Evolutionary conservation across 2,329 filamentous ascomycete species (phyloP).

Genomic region (Diaporthe destruens): DNA sequence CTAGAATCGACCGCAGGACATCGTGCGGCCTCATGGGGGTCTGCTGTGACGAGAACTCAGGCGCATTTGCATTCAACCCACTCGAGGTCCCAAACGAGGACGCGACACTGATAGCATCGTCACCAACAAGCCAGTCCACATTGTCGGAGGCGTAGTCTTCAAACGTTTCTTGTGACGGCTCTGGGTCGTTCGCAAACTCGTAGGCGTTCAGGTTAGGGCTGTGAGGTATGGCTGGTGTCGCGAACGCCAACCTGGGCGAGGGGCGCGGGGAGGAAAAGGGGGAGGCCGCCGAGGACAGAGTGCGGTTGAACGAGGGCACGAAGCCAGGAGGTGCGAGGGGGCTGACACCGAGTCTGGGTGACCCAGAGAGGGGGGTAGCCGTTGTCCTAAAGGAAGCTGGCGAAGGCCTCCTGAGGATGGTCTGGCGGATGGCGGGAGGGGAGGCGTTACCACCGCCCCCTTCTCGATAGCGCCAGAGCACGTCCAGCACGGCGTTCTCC

Average conservation of each 20-base stretch:
- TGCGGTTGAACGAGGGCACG: slow-evolving; percentile 81
- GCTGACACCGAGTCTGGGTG: slow-evolving; percentile 83
- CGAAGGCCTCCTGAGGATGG: slow-evolving; percentile 88
- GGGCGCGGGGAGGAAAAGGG: slow-evolving; percentile 95
- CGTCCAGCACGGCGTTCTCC: slow-evolving; percentile 91
- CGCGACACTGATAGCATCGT: slow-evolving; percentile 83
- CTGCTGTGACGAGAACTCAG: slow-evolving; percentile 80
- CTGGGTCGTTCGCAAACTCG: slow-evolving; percentile 87
- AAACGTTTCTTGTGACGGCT: slow-evolving; percentile 85
- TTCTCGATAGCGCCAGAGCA: slow-evolving; percentile 87
- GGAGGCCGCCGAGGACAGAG: slow-evolving; percentile 83
- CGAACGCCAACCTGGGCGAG: slow-evolving; percentile 90
- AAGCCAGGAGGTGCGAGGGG: slow-evolving; percentile 89
- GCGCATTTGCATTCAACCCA: slow-evolving; percentile 81
- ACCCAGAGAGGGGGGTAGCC: slow-evolving; percentile 84
- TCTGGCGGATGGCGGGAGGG: slow-evolving; percentile 88
- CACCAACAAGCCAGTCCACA: slow-evolving; percentile 96
- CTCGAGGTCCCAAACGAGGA: slow-evolving; percentile 79
- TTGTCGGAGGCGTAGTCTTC: slow-evolving; percentile 94
- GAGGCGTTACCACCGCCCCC: slow-evolving; percentile 75
- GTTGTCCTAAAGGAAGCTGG: slow-evolving; percentile 93
- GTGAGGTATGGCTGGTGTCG: slow-evolving; percentile 90
- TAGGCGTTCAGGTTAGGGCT: slow-evolving; percentile 95
- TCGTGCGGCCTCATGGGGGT: slow-evolving; percentile 98
- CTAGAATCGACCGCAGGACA: slow-evolving; percentile 94